Base-by-base conservation (phyloP, 2,329 filamentous ascomycete species). In the Epichloe festucae region DNA sequence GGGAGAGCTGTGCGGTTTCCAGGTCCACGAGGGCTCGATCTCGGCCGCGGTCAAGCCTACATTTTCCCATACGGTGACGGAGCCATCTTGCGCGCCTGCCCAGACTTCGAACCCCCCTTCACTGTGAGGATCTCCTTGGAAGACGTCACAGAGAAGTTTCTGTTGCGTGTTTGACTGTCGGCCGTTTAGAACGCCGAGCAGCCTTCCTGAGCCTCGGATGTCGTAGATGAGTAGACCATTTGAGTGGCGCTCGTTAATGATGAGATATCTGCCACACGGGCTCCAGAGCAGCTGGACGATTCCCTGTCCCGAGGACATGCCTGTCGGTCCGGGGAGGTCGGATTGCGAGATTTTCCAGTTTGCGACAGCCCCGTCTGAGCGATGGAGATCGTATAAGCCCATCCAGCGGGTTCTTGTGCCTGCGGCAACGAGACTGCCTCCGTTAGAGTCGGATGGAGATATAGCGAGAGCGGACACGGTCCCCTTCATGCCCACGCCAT, bases 341-440 rank as follows among this genome's bases (percentile, higher is more conserved):
- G 78, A 75, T 27, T 77, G 76, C 11, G 74, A 72, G 52, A 89
- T 68, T 50, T 70, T 69, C 80, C 80, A 84, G 36, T 77, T 78
- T 2, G 79, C 75, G 8, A 78, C 71, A 34, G 75, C 76, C 14
- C 72, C 66, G 48, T 77, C 75, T 2, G 74, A 66, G 2, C 78
- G 74, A 10, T 69, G 65, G n/a, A 81, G 66, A 61, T 84, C 81
- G 61, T 84, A 84, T 5, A 84, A 63, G 0, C 79, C 79, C 50
- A 84, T 64, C 71, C 76, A 81, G 1, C 81, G 70, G 1, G 77
- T 82, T 76, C 80, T 80, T 0, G 80, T 84, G 8, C 80, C 81
- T 0, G 81, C 81, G 0, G 79, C 80, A 36, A 83, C 55, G 31
- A 83, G 63, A 34, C 64, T 62, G 6, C 59, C 57, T 2, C 60